Percentiles rank a stretch among this genome's conserved stretches.
phyloP scores from a whole-genome alignment of 805 yeast genomes.

The Hemisphaericaspora nanyangensis region DNA sequence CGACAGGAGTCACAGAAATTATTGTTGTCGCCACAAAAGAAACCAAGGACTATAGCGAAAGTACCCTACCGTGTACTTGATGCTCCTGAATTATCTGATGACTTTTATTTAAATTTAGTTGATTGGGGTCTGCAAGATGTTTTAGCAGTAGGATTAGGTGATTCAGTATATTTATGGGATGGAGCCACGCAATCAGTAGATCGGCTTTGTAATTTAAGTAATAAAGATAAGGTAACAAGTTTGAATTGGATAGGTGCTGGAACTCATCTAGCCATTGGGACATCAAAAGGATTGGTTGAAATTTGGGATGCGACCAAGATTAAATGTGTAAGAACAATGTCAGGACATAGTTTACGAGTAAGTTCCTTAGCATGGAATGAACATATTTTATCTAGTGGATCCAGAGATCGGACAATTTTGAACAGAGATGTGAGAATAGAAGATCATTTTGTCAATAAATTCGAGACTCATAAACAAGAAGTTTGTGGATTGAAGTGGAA shows the following conservation, averaged over 20 bases:
- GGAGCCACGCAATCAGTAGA: slow-evolving; percentile 81
- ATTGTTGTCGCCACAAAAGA: slow-evolving; percentile 77
- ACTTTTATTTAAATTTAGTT: slow-evolving; percentile 83
- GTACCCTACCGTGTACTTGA: slow-evolving; percentile 91
- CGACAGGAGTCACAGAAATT: slow-evolving; percentile 82
- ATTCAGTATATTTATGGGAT: slow-evolving; percentile 87
- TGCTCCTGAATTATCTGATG: slow-evolving; percentile 94
- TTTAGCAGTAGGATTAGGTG: slow-evolving; percentile 86
- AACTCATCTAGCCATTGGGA: slow-evolving; percentile 91
- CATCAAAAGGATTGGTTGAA: slow-evolving; percentile 80
- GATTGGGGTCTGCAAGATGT: slow-evolving; percentile 95
- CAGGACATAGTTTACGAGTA: slow-evolving; percentile 84
- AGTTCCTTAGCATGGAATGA: slow-evolving; percentile 93
- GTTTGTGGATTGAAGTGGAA: slow-evolving; percentile 97
- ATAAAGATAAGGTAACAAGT: slow-evolving; percentile 72
- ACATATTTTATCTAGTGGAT: slow-evolving; percentile 82
- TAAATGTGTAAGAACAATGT: slow-evolving; percentile 83
- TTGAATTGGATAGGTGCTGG: slow-evolving; percentile 94
- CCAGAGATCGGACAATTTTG: slow-evolving; percentile 76
- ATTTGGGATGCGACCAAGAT: slow-evolving; percentile 89
- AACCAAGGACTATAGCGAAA: slow-evolving; percentile 71
- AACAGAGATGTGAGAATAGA: slow-evolving; percentile 91
- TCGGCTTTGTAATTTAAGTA: slow-evolving; percentile 65
- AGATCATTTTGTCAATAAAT: slow-evolving; percentile 69
- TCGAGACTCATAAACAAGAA: slow-evolving; percentile 83